Percentiles rank a stretch among this genome's conserved stretches.
These are phyloP conservation scores for Pelargonium exstipulatum DNA, from an alignment of 441 rosid genomes.

Conservation along the genomic window DNA sequence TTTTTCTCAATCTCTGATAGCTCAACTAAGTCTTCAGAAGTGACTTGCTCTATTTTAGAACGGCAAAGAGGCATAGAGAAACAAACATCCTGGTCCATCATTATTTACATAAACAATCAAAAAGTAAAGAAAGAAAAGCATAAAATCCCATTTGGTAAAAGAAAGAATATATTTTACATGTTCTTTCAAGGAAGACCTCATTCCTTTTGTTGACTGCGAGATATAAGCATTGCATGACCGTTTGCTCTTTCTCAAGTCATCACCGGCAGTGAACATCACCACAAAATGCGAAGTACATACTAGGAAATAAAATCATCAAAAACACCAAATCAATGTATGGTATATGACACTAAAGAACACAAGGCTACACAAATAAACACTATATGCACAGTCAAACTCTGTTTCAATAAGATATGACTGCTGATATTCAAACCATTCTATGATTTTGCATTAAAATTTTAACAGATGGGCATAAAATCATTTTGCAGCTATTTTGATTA, in stretches of 20 bases:
- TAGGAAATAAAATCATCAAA: constrained; percentile 29
- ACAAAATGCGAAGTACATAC: constrained; percentile 86
- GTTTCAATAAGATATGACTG: background rate
- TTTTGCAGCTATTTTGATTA: background rate
- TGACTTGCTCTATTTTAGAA: constrained; percentile 70
- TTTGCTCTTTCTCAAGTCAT: constrained; percentile 41
- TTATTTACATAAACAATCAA: constrained; percentile 10
- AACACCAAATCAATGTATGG: constrained; percentile 20
- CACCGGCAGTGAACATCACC: constrained; percentile 65
- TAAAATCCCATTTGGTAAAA: constrained; percentile 6
- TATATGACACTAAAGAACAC: background rate
- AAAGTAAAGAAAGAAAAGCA: constrained; percentile 16
- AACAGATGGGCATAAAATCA: background rate
- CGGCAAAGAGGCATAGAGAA: constrained; percentile 95
- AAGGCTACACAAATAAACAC: background rate
- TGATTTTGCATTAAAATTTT: background rate
- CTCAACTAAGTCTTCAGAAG: constrained; percentile 79
- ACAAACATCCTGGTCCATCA: constrained; percentile 48
- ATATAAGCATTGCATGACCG: constrained; percentile 64
- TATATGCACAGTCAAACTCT: background rate
- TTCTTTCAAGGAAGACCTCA: constrained; percentile 74
- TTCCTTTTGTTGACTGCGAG: constrained; percentile 77
- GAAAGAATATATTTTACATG: constrained; percentile 57
- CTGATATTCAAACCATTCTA: background rate
- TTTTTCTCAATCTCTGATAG: constrained; percentile 92